phyloP scores from a whole-genome alignment of 495 filamentous ascomycete genomes.

The Aspergillus cavernicola region DNA sequence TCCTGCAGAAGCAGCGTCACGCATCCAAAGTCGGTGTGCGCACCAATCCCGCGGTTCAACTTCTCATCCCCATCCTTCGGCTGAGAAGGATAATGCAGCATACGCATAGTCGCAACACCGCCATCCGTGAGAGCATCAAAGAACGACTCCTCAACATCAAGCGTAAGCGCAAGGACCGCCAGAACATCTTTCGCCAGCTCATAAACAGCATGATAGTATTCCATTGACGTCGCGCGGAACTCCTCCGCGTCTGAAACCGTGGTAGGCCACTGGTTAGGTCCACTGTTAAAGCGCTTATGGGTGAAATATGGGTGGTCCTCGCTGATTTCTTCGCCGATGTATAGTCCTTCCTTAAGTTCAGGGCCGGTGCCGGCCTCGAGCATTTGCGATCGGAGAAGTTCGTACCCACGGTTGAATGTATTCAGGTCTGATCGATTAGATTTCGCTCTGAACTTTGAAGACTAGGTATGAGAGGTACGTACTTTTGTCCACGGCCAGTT shows the following conservation, averaged over 20 bases:
- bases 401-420: slow-evolving; percentile 47
- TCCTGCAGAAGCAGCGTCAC: slow-evolving; percentile 47
- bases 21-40: slow-evolving; percentile 46
- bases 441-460: not conserved
- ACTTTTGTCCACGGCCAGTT: slow-evolving; percentile 45
- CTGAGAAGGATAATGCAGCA: slow-evolving; percentile 40
- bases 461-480: slow-evolving; percentile 7
- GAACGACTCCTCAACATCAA: slow-evolving; percentile 31
- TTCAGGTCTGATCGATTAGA: slow-evolving; percentile 21
- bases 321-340: slow-evolving; percentile 45
- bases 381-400: slow-evolving; percentile 45
- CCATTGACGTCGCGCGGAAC: slow-evolving; percentile 45
- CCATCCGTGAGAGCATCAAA: slow-evolving; percentile 31
- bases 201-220: slow-evolving; percentile 42
- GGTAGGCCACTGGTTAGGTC: slow-evolving; percentile 50
- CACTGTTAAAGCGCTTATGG: slow-evolving; percentile 32
- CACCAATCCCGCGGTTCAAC: slow-evolving; percentile 39
- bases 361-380: slow-evolving; percentile 44
- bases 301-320: slow-evolving; percentile 36
- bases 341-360: slow-evolving; percentile 51
- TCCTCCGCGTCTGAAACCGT: slow-evolving; percentile 35
- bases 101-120: slow-evolving; percentile 42
- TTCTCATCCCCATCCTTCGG: slow-evolving; percentile 40
- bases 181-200: slow-evolving; percentile 33
- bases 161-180: slow-evolving; percentile 26